Evolutionary conservation across 768 basidiomycete genomes (phyloP), one percentile per base, ranked within the genome.

Genomic region (Psilocybe tampanensis): DNA sequence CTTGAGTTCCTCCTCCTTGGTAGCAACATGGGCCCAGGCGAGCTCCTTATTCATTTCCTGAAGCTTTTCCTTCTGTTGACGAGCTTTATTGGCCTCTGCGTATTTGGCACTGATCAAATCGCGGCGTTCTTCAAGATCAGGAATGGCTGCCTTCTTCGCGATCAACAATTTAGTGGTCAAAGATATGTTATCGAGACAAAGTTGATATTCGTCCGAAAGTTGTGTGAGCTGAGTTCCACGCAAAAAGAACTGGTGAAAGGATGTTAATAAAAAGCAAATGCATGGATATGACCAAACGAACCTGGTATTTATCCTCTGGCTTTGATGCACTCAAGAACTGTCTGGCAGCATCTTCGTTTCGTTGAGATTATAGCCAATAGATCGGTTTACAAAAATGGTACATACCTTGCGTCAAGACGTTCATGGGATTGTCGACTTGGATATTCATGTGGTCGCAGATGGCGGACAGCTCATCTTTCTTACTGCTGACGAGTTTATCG

Each of bases 371-470:
- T 22, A 24, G 36, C 2, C 11, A 36, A 15, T 11, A 26, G 24
- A 5, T 11, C 13, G 21, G 0, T 36, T 33, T 17, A 7, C 13
- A 36, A 45, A 21, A 48, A 8, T 5, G 29, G 9, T 5, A 58
- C 66, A 22, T 60, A 81, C 89, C 92, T 80, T 94, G 93, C 0
- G 92, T 95, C 43, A 96, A 80, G 22, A 99, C 89, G 59, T 93
- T 98, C 86, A 98, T 86, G 1, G 95, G 96, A 66, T 95, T 95
- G 68, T 97, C 94, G 57, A 97, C 92, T 68, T 96, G 94, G 54
- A 99, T 92, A 64, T 94, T 94, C 89, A 97, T 96, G 61, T 94
- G 90, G 68, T 96, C 93, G 64, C 90, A 90, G 48, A 99, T 98
- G 1, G 88, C 84, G 17, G 90, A 81, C 11, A 99, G 72, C 66